A percentile compares a stretch with the other conserved stretches of the same genome.
Conservation (phyloP, 768 basidiomycete species). For the Cystobasidium onofrii region DNA sequence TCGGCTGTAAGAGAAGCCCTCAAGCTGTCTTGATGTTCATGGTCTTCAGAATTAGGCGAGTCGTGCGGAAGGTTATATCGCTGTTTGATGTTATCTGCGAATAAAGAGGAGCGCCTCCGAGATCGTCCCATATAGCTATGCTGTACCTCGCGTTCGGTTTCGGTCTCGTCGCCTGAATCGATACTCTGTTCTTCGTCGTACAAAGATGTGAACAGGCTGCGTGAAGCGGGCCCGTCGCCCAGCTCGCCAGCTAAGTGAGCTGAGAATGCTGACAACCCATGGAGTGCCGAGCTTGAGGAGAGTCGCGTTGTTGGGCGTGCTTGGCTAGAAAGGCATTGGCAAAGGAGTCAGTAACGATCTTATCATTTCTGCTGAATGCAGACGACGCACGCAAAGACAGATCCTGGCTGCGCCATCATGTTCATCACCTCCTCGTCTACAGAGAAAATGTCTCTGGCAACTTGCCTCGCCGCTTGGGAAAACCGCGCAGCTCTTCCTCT, state of each 20-base stretch:
- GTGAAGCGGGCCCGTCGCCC: not conserved
- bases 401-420: constrained; percentile 13
- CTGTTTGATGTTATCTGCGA: not conserved
- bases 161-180: constrained; percentile 26
- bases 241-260: constrained; percentile 12
- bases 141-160: not conserved
- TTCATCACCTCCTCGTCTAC: constrained; percentile 28
- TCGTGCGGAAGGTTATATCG: not conserved
- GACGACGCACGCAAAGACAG: constrained; percentile 2
- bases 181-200: not conserved
- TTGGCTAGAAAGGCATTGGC: not conserved
- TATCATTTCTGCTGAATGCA: not conserved
- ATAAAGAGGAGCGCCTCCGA: not conserved
- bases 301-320: not conserved
- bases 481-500: not conserved
- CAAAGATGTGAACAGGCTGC: not conserved
- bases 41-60: not conserved
- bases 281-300: not conserved
- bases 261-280: constrained; percentile 19
- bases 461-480: not conserved
- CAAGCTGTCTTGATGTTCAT: not conserved
- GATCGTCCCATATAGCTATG: not conserved
- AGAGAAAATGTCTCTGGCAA: constrained; percentile 3
- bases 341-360: too few species aligned
- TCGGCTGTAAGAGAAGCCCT: constrained; percentile 5